A percentile compares a stretch with the other conserved stretches of the same genome.
Conservation (phyloP, 805 yeast species). For the Zygoascus bituminiphila region DNA sequence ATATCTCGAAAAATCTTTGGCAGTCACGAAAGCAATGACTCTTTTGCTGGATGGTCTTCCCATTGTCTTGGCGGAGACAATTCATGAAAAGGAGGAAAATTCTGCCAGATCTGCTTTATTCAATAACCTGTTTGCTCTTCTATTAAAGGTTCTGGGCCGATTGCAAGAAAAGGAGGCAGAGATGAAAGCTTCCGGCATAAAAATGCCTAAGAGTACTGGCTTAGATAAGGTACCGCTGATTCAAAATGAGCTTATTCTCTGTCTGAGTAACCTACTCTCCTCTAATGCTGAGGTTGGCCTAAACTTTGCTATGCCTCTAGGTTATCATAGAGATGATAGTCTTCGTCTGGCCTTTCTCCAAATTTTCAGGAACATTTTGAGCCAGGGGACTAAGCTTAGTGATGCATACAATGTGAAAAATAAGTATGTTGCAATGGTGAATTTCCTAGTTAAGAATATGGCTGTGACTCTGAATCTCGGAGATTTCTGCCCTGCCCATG, state of each 20-base stretch:
- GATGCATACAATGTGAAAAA: conserved; percentile 15
- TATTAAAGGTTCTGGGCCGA: conserved; percentile 38
- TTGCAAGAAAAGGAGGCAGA: conserved; percentile 26
- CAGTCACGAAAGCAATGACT: conserved; percentile 15
- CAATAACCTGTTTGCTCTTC: conserved; percentile 39
- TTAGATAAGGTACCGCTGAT: conserved; percentile 25
- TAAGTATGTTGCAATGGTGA: conserved; percentile 19
- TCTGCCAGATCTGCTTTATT: conserved; percentile 35
- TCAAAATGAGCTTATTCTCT: conserved; percentile 54
- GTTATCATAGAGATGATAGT: conserved; percentile 58
- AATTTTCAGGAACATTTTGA: conserved; percentile 62
- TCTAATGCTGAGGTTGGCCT: conserved; percentile 73
- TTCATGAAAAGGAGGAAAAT: conserved; percentile 19
- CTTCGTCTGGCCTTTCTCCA: conserved; percentile 67
- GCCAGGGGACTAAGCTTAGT: conserved; percentile 26
- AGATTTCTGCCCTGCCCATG: conserved; percentile 55
- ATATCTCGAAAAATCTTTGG: conserved; percentile 15
- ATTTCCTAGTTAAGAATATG: conserved; percentile 15
- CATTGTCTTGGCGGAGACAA: conserved; percentile 7
- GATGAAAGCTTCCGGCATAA: neutral
- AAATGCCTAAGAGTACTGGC: conserved; percentile 3
- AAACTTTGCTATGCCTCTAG: conserved; percentile 66
- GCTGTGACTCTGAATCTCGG: conserved; percentile 46
- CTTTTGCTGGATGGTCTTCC: conserved; percentile 15
- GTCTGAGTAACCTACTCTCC: conserved; percentile 60